A percentile compares a stretch with the other conserved stretches of the same genome.
Evolutionary conservation across 768 basidiomycete genomes (phyloP).

Genomic region (Pisolithus microcarpus): DNA sequence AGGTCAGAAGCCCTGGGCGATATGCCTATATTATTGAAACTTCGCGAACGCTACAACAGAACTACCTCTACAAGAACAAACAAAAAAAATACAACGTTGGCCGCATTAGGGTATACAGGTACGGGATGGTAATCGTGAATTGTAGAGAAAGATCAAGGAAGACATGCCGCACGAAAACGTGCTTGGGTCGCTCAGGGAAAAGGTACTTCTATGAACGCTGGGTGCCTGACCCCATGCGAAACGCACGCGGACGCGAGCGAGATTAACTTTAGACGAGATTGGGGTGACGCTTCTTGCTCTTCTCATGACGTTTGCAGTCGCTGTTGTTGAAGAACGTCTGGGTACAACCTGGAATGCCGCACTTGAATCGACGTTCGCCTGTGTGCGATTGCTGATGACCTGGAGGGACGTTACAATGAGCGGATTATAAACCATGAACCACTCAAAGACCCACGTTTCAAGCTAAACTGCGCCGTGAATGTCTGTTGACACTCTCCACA

Average conservation of each 20-base stretch:
- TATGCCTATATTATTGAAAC: too few relatives aligned
- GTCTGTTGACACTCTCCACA: constrained; percentile 19
- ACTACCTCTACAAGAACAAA: background rate
- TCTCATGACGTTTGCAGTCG: constrained; percentile 29
- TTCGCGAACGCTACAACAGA: background rate
- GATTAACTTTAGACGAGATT: constrained; percentile 7
- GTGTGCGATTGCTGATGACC: constrained; percentile 25
- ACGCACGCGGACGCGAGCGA: background rate
- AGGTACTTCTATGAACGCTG: background rate
- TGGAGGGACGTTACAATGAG: constrained; percentile 8
- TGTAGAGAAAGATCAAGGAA: background rate
- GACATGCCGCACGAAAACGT: background rate
- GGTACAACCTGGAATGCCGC: constrained; percentile 18
- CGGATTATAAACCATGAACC: too few relatives aligned
- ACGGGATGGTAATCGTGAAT: background rate
- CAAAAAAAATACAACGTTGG: background rate
- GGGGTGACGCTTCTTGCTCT: constrained; percentile 27
- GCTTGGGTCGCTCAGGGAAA: background rate
- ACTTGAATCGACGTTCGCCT: constrained; percentile 20
- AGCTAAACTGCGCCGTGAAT: constrained; percentile 26
- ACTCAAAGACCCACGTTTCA: constrained; percentile 21
- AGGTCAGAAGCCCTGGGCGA: too few relatives aligned
- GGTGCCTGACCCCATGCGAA: constrained; percentile 1
- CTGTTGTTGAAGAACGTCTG: constrained; percentile 27
- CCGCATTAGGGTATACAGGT: background rate